Conservation (phyloP, 139 green algal species). For the Coelastrella sp. region DNA sequence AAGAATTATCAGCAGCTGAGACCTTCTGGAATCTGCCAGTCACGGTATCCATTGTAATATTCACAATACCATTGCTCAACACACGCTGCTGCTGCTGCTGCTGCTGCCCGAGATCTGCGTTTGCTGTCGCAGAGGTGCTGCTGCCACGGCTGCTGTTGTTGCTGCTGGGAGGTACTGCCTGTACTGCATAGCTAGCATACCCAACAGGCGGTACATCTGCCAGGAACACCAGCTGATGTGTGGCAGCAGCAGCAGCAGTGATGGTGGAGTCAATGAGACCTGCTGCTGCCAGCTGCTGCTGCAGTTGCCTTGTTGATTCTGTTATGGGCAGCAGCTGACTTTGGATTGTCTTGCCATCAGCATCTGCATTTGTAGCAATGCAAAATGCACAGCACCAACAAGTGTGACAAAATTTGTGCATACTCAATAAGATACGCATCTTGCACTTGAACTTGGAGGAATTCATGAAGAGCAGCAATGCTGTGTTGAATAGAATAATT, state of each 20-base stretch:
- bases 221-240: conserved; percentile 67
- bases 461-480: no score
- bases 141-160: conserved; percentile 8
- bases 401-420: background rate
- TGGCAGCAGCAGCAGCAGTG: conserved; percentile 12
- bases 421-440: background rate
- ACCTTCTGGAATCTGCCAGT: conserved; percentile 23
- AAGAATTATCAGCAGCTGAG: conserved; percentile 23
- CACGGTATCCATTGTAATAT: background rate
- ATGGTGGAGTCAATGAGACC: conserved; percentile 28
- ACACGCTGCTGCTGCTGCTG: background rate
- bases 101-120: no score
- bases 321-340: conserved; percentile 61
- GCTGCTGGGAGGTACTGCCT: conserved; percentile 23
- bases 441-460: background rate
- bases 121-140: background rate
- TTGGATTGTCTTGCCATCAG: conserved; percentile 50
- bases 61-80: conserved; percentile 15
- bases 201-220: conserved; percentile 66
- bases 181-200: conserved; percentile 59
- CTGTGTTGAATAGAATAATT: no score
- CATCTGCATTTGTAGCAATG: conserved; percentile 50
- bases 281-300: conserved; percentile 49
- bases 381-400: background rate
- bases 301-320: conserved; percentile 53